These are phyloP conservation scores for Achlya hypogyna DNA, from an alignment of 352 stramenopile species.

Conservation along the genomic window DNA sequence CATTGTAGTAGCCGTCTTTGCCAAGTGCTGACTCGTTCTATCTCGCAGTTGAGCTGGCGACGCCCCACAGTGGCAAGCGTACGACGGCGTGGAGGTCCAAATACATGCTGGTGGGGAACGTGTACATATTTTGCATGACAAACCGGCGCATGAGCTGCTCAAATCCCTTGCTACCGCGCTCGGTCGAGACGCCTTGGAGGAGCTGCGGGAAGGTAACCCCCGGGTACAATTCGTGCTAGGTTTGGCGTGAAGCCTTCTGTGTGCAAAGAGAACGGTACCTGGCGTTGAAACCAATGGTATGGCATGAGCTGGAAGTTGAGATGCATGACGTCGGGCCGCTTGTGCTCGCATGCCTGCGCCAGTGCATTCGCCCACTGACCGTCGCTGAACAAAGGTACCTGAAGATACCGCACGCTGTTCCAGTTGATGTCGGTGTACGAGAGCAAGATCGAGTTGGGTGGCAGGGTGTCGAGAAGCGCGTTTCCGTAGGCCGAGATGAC, in stretches of 20 bases:
- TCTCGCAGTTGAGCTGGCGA: constrained; percentile 1
- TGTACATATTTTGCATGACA: constrained; percentile 29
- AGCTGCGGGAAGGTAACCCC: constrained; percentile 33
- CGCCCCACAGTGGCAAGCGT: not conserved
- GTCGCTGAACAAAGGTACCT: constrained; percentile 21
- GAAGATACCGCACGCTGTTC: constrained; percentile 69
- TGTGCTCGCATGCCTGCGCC: constrained; percentile 34
- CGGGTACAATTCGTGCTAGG: constrained; percentile 27
- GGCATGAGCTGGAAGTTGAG: constrained; percentile 75
- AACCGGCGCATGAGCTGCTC: constrained; percentile 35
- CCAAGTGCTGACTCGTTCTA: constrained; percentile 40
- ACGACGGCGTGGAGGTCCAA: constrained; percentile 52
- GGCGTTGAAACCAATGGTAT: constrained; percentile 65
- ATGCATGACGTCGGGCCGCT: constrained; percentile 48
- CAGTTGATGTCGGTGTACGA: constrained; percentile 80
- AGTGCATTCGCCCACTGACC: constrained; percentile 4
- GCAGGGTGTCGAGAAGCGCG: constrained; percentile 37
- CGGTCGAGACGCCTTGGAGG: constrained; percentile 28
- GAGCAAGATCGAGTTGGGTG: constrained; percentile 41
- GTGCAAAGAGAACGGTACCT: constrained; percentile 6
- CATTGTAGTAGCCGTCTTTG: constrained; percentile 30
- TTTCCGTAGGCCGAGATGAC: constrained; percentile 32
- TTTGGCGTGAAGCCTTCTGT: not conserved
- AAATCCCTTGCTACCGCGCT: constrained; percentile 32
- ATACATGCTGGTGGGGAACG: constrained; percentile 28